These are phyloP conservation scores for baker's yeast (Saccharomyces cerevisiae) DNA, from an alignment of 805 yeast genomes.

Conservation along the genomic window DNA sequence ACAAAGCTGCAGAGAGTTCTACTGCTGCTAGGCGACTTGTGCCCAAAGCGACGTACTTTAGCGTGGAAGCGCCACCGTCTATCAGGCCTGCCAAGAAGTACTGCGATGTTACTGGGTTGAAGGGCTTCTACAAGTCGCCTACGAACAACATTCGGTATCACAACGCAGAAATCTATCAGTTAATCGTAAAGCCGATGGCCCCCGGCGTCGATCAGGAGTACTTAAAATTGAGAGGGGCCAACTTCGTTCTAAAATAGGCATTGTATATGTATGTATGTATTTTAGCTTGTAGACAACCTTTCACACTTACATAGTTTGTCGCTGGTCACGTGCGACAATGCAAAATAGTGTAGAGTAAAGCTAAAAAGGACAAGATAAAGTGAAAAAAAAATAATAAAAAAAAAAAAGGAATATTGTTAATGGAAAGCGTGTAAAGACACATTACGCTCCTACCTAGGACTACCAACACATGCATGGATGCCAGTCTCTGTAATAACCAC, in stretches of 20 bases:
- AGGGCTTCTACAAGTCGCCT: conserved; percentile 68
- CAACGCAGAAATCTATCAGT: conserved; percentile 73
- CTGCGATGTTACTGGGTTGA: conserved; percentile 90
- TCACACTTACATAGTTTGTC: conserved; percentile 3
- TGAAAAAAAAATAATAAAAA: neutral
- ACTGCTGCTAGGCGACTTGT: conserved; percentile 19
- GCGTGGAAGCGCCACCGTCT: conserved; percentile 81
- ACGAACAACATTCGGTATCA: conserved; percentile 68
- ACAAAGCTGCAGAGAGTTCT: conserved; percentile 1
- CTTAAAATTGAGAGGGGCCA: conserved; percentile 77
- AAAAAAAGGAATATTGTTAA: neutral
- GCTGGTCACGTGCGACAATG: neutral
- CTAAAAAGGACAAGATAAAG: neutral
- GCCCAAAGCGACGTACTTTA: conserved; percentile 58
- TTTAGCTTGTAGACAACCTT: too few species aligned
- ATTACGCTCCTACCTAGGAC: neutral
- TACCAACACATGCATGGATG: conserved; percentile 1
- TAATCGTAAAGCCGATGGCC: conserved; percentile 64
- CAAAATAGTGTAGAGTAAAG: neutral
- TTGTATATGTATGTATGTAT: neutral
- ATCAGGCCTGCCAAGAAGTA: conserved; percentile 71
- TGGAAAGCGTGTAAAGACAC: neutral
- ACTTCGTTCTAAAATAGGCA: conserved; percentile 62
- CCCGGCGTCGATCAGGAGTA: conserved; percentile 93
- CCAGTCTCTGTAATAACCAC: neutral